Base-by-base conservation (phyloP, 2,329 filamentous ascomycete species). In the Aspergillus ochraceus region DNA sequence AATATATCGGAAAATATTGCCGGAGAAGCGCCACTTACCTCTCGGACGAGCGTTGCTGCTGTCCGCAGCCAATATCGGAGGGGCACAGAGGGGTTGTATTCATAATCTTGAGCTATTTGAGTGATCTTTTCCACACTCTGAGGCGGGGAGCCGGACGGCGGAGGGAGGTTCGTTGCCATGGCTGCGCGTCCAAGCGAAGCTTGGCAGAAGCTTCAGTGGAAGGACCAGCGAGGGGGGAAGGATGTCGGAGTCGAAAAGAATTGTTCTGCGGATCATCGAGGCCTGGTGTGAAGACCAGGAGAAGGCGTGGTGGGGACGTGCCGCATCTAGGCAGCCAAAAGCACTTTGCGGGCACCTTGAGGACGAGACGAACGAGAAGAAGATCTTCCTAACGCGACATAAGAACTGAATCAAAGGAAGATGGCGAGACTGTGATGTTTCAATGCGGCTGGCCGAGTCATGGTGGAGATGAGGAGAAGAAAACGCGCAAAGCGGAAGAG, bases 61-160 rank as follows among this genome's bases (percentile, higher is more conserved):
- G 92, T 90, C 39, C 92, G 86, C 29, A 92, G 80, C 90, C 92
- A 97, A 74, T 90, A 88, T 65, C 88, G 89, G 58, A 98, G 82
- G 2, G 89, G 85, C 55, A 97, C 89, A 32, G 84, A 83, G 1
- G 84, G 83, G 73, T 92, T 91, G 79, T 93, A 98, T 59, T 90
- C 86, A 73, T 95, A 97, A 64, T 89, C 86, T 64, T 88, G 83
- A 2, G 94, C 95, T 66, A 88, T 87, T 30, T 84, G 81, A 11
- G 88, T 86, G 61, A 98, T 89, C 71, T 96, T 90, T 69, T 89
- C 88, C 59, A 95, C 84, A 65, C 83, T 92, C 76, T 89, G 79
- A 46, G 92, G 92, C 45, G 74, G 65, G 46, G 72, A 70, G 70
- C 74, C 70, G 47, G 67, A 56, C 47, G 60, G 62, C 14, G 61